Evolutionary conservation across 306 rosid genomes (phyloP), one percentile per base, ranked within the genome.

Genomic region (Cucurbita pepo): DNA sequence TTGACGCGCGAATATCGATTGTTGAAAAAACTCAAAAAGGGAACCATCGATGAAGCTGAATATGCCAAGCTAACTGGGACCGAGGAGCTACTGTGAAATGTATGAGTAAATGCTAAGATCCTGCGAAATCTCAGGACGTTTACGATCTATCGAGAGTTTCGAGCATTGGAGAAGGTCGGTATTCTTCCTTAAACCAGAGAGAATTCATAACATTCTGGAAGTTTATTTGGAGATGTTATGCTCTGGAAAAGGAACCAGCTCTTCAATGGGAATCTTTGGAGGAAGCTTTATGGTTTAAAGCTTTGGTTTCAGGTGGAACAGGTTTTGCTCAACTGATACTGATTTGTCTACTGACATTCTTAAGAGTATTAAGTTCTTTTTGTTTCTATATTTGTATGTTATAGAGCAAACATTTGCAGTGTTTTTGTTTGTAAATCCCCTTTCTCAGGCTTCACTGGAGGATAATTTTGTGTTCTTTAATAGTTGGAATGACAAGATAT

Each of bases 11-110:
- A 89, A 37, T 89, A 94, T 79, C 90, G 97, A 45, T 77, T 91
- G 56, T 81, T 87, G 84, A 94, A 94, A 79, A 93, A 93, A 82
- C 85, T 90, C 62, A 93, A 93, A 75, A 93, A 80, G 85, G 96
- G 98, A 34, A 77, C 86, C 57, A 91, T 90, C 37, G 88, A 87
- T 43, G 92, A 91, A 82, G 15, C 70, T 76, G 91, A 88, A 82
- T 94, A 83, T 73, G 96, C 86, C 2, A 89, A 83, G 78, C 77
- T 94, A 79, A 91, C 97, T 10, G 97, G 97, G 57, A 91, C 88
- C 0, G 92, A 87, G 25, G 99, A 91, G 41, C 86, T 94, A 66
- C 85, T 90, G 56, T 85, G 85, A 90, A 76, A 75, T 53, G 52
- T 55, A 55, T 30, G 48, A 10, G 14, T 4, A 56, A 38, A 72